A percentile compares a stretch with the other conserved stretches of the same genome.
These are phyloP conservation scores for Cucurbita maxima DNA, from an alignment of 306 rosid species.

Conservation along the genomic window DNA sequence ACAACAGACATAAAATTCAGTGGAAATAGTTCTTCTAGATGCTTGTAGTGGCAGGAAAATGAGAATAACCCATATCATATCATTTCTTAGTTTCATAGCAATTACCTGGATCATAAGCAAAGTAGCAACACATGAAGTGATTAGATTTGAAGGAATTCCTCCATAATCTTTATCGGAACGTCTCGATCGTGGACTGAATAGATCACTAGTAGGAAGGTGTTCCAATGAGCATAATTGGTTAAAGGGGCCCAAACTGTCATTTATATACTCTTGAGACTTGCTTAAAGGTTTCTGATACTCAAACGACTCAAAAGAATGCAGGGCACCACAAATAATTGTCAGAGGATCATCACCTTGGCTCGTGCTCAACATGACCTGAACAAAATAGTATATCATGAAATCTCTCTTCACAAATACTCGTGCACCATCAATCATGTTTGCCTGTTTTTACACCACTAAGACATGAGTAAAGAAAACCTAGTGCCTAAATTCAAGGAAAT, in stretches of 20 bases:
- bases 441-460: neutral
- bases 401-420: neutral
- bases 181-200: slow-evolving; percentile 21
- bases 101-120: slow-evolving; percentile 85
- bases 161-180: slow-evolving; percentile 34
- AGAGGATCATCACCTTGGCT: slow-evolving; percentile 78
- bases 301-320: slow-evolving; percentile 46
- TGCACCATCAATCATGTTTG: neutral
- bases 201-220: slow-evolving; percentile 20
- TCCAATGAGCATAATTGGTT: slow-evolving; percentile 28
- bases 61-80: neutral
- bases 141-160: slow-evolving; percentile 63
- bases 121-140: slow-evolving; percentile 71
- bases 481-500: too few species aligned
- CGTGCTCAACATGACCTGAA: slow-evolving; percentile 54
- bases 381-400: slow-evolving; percentile 8
- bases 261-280: slow-evolving; percentile 42
- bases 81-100: neutral
- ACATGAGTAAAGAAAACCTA: neutral
- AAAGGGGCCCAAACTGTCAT: slow-evolving; percentile 27
- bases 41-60: neutral
- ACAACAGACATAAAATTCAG: neutral
- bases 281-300: slow-evolving; percentile 23
- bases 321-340: slow-evolving; percentile 40
- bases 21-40: neutral